phyloP scores from a whole-genome alignment of 805 yeast species.

The Jamesozyma jinghongensis region DNA sequence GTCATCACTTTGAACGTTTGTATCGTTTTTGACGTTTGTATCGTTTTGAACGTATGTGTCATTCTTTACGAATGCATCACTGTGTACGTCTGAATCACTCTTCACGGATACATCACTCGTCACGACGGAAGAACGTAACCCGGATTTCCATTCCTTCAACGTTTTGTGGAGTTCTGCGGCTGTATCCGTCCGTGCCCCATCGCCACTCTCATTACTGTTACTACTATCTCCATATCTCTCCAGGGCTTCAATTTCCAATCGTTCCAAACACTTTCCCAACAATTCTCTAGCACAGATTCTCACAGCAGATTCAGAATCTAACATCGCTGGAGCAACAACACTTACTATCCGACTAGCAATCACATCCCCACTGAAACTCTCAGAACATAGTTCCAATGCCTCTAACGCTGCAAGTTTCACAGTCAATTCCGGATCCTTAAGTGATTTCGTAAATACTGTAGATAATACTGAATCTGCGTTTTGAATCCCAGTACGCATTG shows the following conservation, averaged over 20 bases:
- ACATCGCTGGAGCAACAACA: slow-evolving; percentile 71
- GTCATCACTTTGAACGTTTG: not conserved
- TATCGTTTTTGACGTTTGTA: too few species aligned
- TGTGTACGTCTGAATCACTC: too few species aligned
- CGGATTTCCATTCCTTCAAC: not conserved
- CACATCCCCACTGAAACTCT: slow-evolving; percentile 61
- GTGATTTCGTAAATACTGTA: slow-evolving; percentile 77
- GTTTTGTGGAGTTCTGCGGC: too few species aligned
- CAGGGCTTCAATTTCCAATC: slow-evolving; percentile 41
- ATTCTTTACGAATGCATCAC: too few species aligned
- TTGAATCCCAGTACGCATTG: slow-evolving; percentile 17
- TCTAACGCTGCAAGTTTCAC: slow-evolving; percentile 46
- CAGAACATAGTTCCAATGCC: slow-evolving; percentile 59
- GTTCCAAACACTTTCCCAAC: slow-evolving; percentile 51
- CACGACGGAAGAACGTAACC: too few species aligned
- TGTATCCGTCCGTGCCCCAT: too few species aligned
- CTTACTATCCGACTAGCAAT: slow-evolving; percentile 76
- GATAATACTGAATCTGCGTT: slow-evolving; percentile 63
- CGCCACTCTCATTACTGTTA: too few species aligned
- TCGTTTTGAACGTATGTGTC: too few species aligned
- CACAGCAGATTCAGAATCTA: slow-evolving; percentile 65
- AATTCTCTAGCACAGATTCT: slow-evolving; percentile 63
- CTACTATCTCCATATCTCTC: too few species aligned
- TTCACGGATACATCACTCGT: too few species aligned
- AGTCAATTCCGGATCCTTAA: slow-evolving; percentile 55